A percentile compares a stretch with the other conserved stretches of the same genome.
These are phyloP conservation scores for Puccinia sorghi DNA, from an alignment of 1,284 basidiomycete species.

Conservation along the genomic window DNA sequence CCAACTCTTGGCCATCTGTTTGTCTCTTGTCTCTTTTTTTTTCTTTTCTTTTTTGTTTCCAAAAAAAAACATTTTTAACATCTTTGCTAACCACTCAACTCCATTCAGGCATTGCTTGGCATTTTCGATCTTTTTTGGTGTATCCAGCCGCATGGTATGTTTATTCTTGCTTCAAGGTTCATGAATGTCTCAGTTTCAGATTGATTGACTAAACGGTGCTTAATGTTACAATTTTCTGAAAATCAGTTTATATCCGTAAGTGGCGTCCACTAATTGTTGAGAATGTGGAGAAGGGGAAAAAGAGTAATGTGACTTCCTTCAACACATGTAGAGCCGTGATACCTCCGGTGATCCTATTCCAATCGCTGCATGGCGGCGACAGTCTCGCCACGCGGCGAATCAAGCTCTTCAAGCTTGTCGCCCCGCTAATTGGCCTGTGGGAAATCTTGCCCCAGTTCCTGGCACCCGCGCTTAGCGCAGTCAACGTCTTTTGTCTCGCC, in stretches of 20 bases:
- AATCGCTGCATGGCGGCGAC: slow-evolving; percentile 47
- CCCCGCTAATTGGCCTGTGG: slow-evolving; percentile 47
- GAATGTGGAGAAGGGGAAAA: not conserved
- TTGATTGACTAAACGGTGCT: not conserved
- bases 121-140: slow-evolving; percentile 39
- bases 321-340: slow-evolving; percentile 37
- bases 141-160: slow-evolving; percentile 43
- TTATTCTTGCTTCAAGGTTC: not conserved
- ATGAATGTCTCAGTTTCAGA: not conserved
- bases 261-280: not conserved
- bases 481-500: slow-evolving; percentile 47
- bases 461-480: slow-evolving; percentile 45
- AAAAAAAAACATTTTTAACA: not conserved
- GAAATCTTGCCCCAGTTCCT: slow-evolving; percentile 49
- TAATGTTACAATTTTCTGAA: not conserved
- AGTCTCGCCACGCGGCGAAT: slow-evolving; percentile 38
- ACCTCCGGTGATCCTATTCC: slow-evolving; percentile 49
- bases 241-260: slow-evolving; percentile 40
- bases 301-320: not conserved
- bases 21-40: not conserved
- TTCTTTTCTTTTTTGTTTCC: not conserved
- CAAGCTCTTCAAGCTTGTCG: slow-evolving; percentile 38
- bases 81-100: not conserved
- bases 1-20: slow-evolving; percentile 49
- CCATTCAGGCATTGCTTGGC: slow-evolving; percentile 45